A percentile compares a stretch with the other conserved stretches of the same genome.
These are phyloP conservation scores for Cynanchum wilfordii DNA, from an alignment of 257 asterid genomes.

Conservation along the genomic window DNA sequence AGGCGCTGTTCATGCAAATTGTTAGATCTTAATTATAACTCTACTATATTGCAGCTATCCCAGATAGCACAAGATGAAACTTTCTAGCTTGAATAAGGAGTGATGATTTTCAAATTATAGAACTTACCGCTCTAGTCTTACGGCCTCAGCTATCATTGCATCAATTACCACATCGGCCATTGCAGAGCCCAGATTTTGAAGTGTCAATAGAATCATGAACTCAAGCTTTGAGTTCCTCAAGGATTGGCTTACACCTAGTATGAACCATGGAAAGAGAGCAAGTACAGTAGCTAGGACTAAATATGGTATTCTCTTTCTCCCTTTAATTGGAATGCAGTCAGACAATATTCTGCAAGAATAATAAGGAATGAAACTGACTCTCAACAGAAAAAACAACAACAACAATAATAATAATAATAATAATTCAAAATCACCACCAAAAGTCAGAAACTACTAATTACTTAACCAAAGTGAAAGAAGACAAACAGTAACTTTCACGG, in stretches of 20 bases:
- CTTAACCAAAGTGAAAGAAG: background rate
- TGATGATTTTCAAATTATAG: slow-evolving; percentile 10
- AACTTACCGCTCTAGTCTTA: slow-evolving; percentile 73
- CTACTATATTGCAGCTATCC: background rate
- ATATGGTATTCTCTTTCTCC: slow-evolving; percentile 86
- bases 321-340: slow-evolving; percentile 84
- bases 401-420: too few relatives aligned
- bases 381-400: background rate
- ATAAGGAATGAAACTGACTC: background rate
- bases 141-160: slow-evolving; percentile 99
- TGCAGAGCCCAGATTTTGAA: slow-evolving; percentile 94
- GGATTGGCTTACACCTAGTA: slow-evolving; percentile 48
- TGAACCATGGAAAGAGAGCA: slow-evolving; percentile 79
- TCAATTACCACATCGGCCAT: slow-evolving; percentile 99
- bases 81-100: slow-evolving; percentile 3
- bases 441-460: background rate
- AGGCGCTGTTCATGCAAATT: slow-evolving; percentile 55
- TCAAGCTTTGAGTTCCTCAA: slow-evolving; percentile 57
- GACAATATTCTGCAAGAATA: slow-evolving; percentile 69
- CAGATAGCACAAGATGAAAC: background rate
- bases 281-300: slow-evolving; percentile 67
- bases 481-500: background rate
- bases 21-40: slow-evolving; percentile 13
- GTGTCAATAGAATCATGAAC: slow-evolving; percentile 73
- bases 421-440: background rate